Conservation (phyloP, 2,329 filamentous ascomycete species). For the Trichoderma sp. region DNA sequence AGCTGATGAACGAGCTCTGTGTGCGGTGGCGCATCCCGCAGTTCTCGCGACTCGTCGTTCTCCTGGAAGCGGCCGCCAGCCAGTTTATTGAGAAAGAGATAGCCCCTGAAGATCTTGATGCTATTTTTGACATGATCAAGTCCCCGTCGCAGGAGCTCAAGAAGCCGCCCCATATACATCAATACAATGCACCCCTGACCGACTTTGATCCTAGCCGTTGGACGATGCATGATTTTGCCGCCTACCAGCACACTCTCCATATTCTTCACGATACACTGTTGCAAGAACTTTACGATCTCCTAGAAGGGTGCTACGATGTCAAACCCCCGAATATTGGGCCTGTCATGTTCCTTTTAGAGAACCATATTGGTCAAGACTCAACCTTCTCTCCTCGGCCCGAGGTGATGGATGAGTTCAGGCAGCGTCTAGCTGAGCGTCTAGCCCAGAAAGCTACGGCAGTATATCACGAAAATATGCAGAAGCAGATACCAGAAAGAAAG, state of each 20-base stretch:
- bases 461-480: conserved; percentile 75
- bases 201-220: conserved; percentile 60
- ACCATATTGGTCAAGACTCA: conserved; percentile 76
- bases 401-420: conserved; percentile 68
- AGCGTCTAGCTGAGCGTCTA: conserved; percentile 69
- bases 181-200: conserved; percentile 48
- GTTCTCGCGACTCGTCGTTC: conserved; percentile 72
- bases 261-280: conserved; percentile 77
- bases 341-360: conserved; percentile 75
- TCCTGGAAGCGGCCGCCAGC: conserved; percentile 79
- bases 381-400: conserved; percentile 69
- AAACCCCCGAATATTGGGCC: conserved; percentile 79
- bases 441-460: conserved; percentile 71
- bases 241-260: conserved; percentile 72
- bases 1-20: conserved; percentile 80
- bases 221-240: conserved; percentile 65
- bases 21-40: conserved; percentile 86
- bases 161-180: conserved; percentile 55
- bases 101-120: conserved; percentile 75
- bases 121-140: conserved; percentile 79
- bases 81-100: conserved; percentile 85
- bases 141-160: conserved; percentile 64
- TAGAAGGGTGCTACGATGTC: conserved; percentile 84
- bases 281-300: conserved; percentile 80
- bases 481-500: conserved; percentile 74